Base-by-base conservation (phyloP, 2,329 filamentous ascomycete genomes). In the Pleomassaria siparia region DNA sequence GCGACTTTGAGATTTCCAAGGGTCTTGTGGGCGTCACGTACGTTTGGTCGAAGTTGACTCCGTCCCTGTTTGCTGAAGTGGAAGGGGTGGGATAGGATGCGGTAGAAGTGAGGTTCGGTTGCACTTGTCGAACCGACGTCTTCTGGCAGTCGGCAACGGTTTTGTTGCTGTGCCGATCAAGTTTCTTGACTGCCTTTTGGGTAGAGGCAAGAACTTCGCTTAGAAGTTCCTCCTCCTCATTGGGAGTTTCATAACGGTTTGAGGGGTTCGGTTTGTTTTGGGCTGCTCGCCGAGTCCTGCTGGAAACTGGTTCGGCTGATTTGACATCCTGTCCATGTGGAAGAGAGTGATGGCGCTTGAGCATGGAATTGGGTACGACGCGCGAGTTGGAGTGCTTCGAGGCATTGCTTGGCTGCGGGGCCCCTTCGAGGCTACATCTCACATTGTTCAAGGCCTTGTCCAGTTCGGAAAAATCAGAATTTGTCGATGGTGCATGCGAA, bases 161-260 rank as follows among this genome's bases (percentile, higher is more conserved):
- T 15, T 30, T 22, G 58, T 73, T 44, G 61, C 63, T 53, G 66
- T 67, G 52, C n/a, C 54, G 71, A 47, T 84, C 89, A 50, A 95
- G 77, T 9, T 84, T 84, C 65, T 83, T 86, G 63, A 88, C 87
- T 7, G 85, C 89, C 51, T 82, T 83, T 60, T 86, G 86, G 0
- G 91, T 88, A 5, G 88, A 89, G 40, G 85, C 81, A 33, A 96
- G 77, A 16, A 85, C 91, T 72, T 99, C 94, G 58, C 96, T 91
- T 9, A 97, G 79, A 9, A 99, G 80, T 72, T 99, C 94, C 50
- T 99, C 94, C 66, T 97, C 92, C 71, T 99, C 94, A 62, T 95
- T 91, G 1, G 94, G 90, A 0, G 91, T 91, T 65, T 99, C 94
- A 66, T 97, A 96, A 53, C 89, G 86, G 60, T 88, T 87, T 40